Evolutionary conservation across 2,329 filamentous ascomycete genomes (phyloP).

Genomic region (Teratosphaeria viscida): DNA sequence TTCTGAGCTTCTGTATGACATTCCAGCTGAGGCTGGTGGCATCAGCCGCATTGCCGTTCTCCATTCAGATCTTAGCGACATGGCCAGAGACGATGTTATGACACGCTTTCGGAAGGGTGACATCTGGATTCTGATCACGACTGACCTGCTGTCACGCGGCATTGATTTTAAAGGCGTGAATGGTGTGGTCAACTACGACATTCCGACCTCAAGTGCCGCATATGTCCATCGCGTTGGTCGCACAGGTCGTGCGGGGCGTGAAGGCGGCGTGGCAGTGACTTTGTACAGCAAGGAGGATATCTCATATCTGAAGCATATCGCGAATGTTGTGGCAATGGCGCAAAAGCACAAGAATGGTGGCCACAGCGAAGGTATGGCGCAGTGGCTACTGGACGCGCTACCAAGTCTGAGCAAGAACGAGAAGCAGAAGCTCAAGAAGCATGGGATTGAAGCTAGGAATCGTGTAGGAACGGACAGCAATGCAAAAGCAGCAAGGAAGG

Average conservation of each 20-base stretch:
- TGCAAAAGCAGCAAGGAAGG: slow-evolving; percentile 37
- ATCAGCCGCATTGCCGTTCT: slow-evolving; percentile 77
- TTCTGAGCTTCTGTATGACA: slow-evolving; percentile 87
- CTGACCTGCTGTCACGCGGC: slow-evolving; percentile 81
- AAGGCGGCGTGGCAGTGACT: slow-evolving; percentile 82
- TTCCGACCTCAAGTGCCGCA: slow-evolving; percentile 76
- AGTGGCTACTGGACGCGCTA: slow-evolving; percentile 81
- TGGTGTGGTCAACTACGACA: slow-evolving; percentile 94
- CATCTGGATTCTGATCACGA: slow-evolving; percentile 94
- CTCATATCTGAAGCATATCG: slow-evolving; percentile 77
- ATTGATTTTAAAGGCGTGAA: slow-evolving; percentile 94
- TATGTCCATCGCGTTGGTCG: slow-evolving; percentile 92
- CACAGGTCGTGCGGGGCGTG: slow-evolving; percentile 77
- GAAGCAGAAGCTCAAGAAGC: slow-evolving; percentile 68
- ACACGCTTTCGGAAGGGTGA: slow-evolving; percentile 81
- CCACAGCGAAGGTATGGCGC: slow-evolving; percentile 49
- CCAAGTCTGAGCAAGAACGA: slow-evolving; percentile 74
- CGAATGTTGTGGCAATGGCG: slow-evolving; percentile 78
- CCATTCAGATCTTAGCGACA: slow-evolving; percentile 74
- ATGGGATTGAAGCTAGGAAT: slow-evolving; percentile 64
- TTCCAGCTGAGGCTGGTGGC: slow-evolving; percentile 77
- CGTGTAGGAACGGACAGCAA: slow-evolving; percentile 30
- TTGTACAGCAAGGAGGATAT: slow-evolving; percentile 95
- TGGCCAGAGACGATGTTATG: slow-evolving; percentile 70
- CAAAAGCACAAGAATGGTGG: slow-evolving; percentile 51